Evolutionary conservation across 2,329 filamentous ascomycete genomes (phyloP).

Genomic region (Pleoardoris graminearum): DNA sequence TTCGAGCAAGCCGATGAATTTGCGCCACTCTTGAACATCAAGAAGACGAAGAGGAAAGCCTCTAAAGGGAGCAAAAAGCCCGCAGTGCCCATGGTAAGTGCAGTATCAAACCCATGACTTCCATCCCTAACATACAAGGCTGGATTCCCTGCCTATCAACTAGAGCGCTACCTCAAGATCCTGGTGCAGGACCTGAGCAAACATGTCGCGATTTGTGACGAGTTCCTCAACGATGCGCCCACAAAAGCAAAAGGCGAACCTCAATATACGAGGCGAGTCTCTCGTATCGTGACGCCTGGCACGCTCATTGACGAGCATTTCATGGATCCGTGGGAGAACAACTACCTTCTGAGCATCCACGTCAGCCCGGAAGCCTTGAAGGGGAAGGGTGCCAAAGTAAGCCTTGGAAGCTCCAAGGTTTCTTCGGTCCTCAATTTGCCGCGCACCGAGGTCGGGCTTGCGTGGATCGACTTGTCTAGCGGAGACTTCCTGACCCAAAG

Average conservation of each 20-base stretch:
- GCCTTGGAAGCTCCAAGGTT: conserved; percentile 32
- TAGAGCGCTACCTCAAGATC: conserved; percentile 90
- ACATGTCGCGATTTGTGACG: conserved; percentile 92
- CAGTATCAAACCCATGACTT: conserved; percentile 1
- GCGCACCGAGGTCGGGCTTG: conserved; percentile 67
- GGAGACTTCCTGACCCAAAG: conserved; percentile 89
- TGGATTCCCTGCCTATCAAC: conserved; percentile 89
- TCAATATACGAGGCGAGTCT: conserved; percentile 81
- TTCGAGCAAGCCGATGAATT: conserved; percentile 93
- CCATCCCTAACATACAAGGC: conserved; percentile 57
- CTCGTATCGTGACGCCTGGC: conserved; percentile 88
- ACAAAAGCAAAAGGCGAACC: conserved; percentile 76
- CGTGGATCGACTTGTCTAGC: conserved; percentile 94
- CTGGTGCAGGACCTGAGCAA: conserved; percentile 88
- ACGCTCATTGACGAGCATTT: conserved; percentile 98
- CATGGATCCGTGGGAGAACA: conserved; percentile 91
- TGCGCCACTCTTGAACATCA: conserved; percentile 83
- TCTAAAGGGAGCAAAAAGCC: conserved; percentile 57
- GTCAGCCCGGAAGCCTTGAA: conserved; percentile 47
- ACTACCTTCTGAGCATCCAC: conserved; percentile 85
- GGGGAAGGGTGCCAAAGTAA: conserved; percentile 28
- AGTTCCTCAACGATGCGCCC: conserved; percentile 75
- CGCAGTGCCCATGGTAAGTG: conserved; percentile 75
- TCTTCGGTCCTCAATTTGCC: conserved; percentile 44
- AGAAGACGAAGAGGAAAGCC: conserved; percentile 79